Base-by-base conservation (phyloP, 345 rosid genomes). In the Eutrema japonicum region DNA sequence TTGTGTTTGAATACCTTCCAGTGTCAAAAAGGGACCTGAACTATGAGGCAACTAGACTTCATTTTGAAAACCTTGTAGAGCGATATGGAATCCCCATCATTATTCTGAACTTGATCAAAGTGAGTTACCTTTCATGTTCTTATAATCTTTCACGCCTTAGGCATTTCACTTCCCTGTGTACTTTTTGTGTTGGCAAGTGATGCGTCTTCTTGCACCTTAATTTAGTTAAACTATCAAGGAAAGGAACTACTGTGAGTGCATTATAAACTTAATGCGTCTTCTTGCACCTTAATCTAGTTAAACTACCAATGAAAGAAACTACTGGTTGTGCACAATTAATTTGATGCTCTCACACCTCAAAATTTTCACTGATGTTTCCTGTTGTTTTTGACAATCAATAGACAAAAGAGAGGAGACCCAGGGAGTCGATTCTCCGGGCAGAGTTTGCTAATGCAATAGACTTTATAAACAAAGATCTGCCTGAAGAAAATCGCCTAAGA, bases 371-470 rank as follows among this genome's bases (percentile, higher is more conserved):
- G 47, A 61, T 66, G 35, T 62, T 60, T 66, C 35, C 7, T 54
- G 61, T 43, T 61, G 10, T 36, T 37, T 58, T 54, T 57, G 66
- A 64, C 57, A 62, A 56, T 29, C 59, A 12, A 54, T 53, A 79
- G 82, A 79, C 79, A 14, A 74, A 79, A 43, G 82, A 79, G 72
- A 79, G 73, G 64, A 79, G 33, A 84, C 99, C 99, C 42, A 86
- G 99, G 67, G 99, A 95, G 77, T 90, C 94, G 7, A 95, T 90
- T 82, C 94, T 95, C 42, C 85, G 98, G 71, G 77, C 86, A 57
- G 99, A 96, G 86, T 96, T 96, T 82, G 99, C 97, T 62, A 89
- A 82, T 87, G 99, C 99, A 55, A 89, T 96, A 75, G 97, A 86
- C 74, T 86, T 78, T 73, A 89, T 96, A 67, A 96, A 96, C 79